Base-by-base conservation (phyloP, 1,284 basidiomycete species). In the Ganoderma sinense region DNA sequence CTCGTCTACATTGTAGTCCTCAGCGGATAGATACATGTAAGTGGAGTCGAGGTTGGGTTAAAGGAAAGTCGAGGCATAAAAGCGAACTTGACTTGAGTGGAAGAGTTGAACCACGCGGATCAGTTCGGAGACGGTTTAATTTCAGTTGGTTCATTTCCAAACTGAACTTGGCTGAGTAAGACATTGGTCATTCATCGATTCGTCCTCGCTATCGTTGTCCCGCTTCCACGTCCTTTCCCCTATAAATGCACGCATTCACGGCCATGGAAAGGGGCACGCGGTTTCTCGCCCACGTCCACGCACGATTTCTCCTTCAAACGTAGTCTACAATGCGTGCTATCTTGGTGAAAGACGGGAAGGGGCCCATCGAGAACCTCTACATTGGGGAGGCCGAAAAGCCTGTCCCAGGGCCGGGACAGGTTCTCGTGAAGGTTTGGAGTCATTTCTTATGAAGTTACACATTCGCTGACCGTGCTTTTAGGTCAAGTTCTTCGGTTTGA, bases 401-500 rank as follows among this genome's bases (percentile, higher is more conserved):
- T 11, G 73, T 76, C 39, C 85, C 89, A 31, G 77, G 82, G 59
- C 77, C 86, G 20, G 88, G 86, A 18, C 82, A 96, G 76, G 92
- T 96, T 1, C 85, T 96, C 40, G 92, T 97, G 69, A 90, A 94
- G 85, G 94, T 91, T 66, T 60, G 83, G 7, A 8, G 11, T 73
- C 13, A 16, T 23, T 31, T 1, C 29, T 29, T 33, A 26, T n/a
- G n/a, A 11, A 5, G 39, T 6, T 20, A 41, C 13, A 14, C 26
- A 29, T 33, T n/a, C 14, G 29, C 53, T 55, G 16, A 55, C 45
- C 26, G n/a, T 45, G 41, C 51, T 68, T 39, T 67, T 60, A 92
- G 93, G 84, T 93, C 76, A 90, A 89, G 77, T 91, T 91, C 0
- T 97, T 97, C 78, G 95, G 95, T 20, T 80, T 97, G 69, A 97